phyloP scores from a whole-genome alignment of 352 stramenopile species.

The Blastocystis sp. region DNA sequence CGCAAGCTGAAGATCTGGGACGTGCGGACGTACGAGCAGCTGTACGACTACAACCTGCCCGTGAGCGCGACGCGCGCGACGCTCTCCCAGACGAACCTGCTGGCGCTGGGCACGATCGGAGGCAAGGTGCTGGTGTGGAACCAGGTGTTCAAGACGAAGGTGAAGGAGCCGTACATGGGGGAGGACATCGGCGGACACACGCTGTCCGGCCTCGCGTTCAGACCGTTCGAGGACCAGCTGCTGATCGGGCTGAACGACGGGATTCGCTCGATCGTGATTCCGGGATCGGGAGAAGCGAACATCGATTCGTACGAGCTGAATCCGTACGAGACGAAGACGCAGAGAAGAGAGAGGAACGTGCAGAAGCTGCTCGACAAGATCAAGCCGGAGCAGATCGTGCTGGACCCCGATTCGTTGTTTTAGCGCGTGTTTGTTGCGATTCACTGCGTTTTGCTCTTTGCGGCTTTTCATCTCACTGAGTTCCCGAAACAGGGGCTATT shows the following conservation, averaged over 20 bases:
- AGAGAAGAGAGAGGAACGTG: slow-evolving; percentile 93
- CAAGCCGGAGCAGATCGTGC: slow-evolving; percentile 93
- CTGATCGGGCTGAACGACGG: slow-evolving; percentile 85
- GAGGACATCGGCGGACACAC: slow-evolving; percentile 82
- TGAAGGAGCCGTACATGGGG: slow-evolving; percentile 87
- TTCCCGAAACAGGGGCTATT: background rate
- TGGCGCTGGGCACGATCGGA: slow-evolving; percentile 90
- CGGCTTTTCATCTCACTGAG: background rate
- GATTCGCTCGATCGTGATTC: slow-evolving; percentile 87
- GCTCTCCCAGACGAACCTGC: slow-evolving; percentile 90
- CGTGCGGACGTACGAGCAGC: slow-evolving; percentile 91
- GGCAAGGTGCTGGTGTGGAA: slow-evolving; percentile 79
- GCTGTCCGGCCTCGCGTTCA: slow-evolving; percentile 80
- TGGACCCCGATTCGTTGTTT: slow-evolving; percentile 84
- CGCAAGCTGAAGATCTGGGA: slow-evolving; percentile 95
- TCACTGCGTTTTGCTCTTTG: background rate
- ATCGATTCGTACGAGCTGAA: slow-evolving; percentile 96
- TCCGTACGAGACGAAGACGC: slow-evolving; percentile 93
- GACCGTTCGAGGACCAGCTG: slow-evolving; percentile 96
- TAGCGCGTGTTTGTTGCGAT: slow-evolving; percentile 15
- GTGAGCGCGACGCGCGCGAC: slow-evolving; percentile 79
- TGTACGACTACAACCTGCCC: slow-evolving; percentile 88
- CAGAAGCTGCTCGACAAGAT: slow-evolving; percentile 95
- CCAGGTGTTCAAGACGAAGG: slow-evolving; percentile 83
- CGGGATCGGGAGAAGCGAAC: slow-evolving; percentile 93